Evolutionary conservation across 805 yeast species (phyloP), one percentile per base, ranked within the genome.

Genomic region (Spathaspora passalidarum): DNA sequence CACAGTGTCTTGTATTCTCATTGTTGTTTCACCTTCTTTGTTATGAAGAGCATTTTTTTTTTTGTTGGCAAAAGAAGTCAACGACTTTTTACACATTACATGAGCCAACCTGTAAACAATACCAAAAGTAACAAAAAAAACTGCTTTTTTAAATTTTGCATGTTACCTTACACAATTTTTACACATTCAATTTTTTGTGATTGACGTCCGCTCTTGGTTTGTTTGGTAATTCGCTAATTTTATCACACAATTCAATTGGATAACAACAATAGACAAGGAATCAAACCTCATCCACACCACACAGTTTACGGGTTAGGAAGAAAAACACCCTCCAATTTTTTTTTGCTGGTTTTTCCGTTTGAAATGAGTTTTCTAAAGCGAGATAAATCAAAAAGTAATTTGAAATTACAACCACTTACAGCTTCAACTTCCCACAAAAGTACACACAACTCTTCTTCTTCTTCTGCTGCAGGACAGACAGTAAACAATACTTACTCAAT

Each of bases 311-410:
- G 34, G 10, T 29, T 29, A 13, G 7, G 14, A 29, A 29, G 34
- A 4, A n/a, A 29, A 17, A 6, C 34, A 10, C n/a, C 7, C 14
- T 29, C 14, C 6, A 29, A 29, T 13, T 13, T 29, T 13, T 13
- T 29, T 29, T 13, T 29, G 19, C n/a, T 14, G 6, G 36, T 13
- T 17, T 17, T 13, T 17, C 16, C 36, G 6, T 19, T 16, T 13
- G 10, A 10, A 22, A 55, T 55, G 58, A 51, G 56, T 40, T 55
- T 55, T 45, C 50, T 55, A 40, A 49, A 45, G 34, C 48, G 53
- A 32, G 56, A 55, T 42, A 53, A 50, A 38, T 53, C 56, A 11
- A 52, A 43, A 39, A 17, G 14, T n/a, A 47, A 40, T 16, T 35
- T 17, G 20, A 29, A 40, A 22, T 25, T 36, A 25, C 4, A 17